Percentiles rank a stretch among this genome's conserved stretches.
phyloP scores from a whole-genome alignment of 768 basidiomycete genomes.

The Tephrocybe sp. region DNA sequence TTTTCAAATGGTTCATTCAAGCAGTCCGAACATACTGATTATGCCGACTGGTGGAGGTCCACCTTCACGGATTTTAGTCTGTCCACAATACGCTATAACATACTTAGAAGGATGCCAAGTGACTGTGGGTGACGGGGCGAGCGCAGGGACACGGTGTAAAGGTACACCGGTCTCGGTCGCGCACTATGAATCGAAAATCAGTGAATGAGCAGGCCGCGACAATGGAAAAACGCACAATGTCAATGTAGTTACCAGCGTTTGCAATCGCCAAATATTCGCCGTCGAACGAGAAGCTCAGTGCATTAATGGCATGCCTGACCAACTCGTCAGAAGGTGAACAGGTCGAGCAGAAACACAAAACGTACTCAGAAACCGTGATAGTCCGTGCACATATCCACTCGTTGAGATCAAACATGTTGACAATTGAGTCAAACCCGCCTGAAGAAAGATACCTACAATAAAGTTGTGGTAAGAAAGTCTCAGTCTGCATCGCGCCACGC shows the following conservation, averaged over 20 bases:
- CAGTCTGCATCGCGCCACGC: conserved; percentile 7
- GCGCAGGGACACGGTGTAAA: conserved; percentile 72
- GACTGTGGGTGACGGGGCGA: conserved; percentile 73
- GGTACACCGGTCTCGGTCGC: conserved; percentile 76
- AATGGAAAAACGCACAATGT: conserved; percentile 60
- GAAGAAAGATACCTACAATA: conserved; percentile 69
- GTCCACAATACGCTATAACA: conserved; percentile 81
- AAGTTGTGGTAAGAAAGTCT: background rate
- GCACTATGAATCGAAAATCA: conserved; percentile 43
- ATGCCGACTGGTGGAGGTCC: conserved; percentile 65
- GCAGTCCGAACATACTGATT: conserved; percentile 69
- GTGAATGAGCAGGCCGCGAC: background rate
- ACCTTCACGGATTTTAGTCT: conserved; percentile 66
- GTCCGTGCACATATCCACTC: conserved; percentile 82
- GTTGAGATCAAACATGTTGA: conserved; percentile 77
- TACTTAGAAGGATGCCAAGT: conserved; percentile 83
- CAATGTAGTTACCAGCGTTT: conserved; percentile 69
- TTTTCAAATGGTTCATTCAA: conserved; percentile 29
- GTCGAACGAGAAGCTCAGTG: conserved; percentile 78
- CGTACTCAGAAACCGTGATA: conserved; percentile 80
- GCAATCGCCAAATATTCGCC: conserved; percentile 84
- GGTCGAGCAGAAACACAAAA: conserved; percentile 12
- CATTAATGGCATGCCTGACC: conserved; percentile 65
- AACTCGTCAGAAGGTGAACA: conserved; percentile 1
- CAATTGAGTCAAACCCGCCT: conserved; percentile 80